Evolutionary conservation across 345 rosid genomes (phyloP).

Genomic region (Eucalyptus decipiens): DNA sequence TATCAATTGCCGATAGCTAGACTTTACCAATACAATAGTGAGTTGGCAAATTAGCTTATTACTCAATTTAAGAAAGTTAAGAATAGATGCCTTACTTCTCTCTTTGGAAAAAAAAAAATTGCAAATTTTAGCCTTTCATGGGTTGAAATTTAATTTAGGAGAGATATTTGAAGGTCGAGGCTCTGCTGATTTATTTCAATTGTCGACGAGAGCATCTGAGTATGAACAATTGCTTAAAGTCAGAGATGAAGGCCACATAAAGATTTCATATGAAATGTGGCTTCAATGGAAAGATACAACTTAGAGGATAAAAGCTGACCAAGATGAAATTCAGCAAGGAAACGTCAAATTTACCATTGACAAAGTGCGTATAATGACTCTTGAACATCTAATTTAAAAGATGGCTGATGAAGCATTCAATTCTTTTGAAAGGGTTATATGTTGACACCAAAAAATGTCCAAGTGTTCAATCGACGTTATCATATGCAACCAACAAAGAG

Average conservation of each 20-base stretch:
- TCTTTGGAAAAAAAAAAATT: background rate
- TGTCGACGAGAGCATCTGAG: rapidly evolving
- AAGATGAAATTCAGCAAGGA: background rate
- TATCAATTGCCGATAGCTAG: rapidly evolving
- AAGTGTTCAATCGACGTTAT: background rate
- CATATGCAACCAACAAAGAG: background rate
- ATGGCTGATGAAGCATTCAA: background rate
- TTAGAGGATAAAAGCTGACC: background rate
- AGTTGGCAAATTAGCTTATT: background rate
- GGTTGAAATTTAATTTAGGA: background rate
- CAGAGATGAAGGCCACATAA: background rate
- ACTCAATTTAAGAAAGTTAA: background rate
- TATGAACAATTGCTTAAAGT: background rate
- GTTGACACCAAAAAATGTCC: background rate
- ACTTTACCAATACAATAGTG: background rate
- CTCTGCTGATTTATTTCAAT: background rate
- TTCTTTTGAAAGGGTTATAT: background rate
- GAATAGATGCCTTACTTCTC: background rate
- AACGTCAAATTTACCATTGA: background rate
- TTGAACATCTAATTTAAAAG: background rate
- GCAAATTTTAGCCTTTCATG: background rate
- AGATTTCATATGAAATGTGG: no score
- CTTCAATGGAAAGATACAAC: background rate
- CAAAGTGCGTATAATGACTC: background rate
- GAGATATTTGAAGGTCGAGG: background rate